Percentiles rank a stretch among this genome's conserved stretches.
phyloP scores from a whole-genome alignment of 2,329 filamentous ascomycete species.

The Neurospora sp. region DNA sequence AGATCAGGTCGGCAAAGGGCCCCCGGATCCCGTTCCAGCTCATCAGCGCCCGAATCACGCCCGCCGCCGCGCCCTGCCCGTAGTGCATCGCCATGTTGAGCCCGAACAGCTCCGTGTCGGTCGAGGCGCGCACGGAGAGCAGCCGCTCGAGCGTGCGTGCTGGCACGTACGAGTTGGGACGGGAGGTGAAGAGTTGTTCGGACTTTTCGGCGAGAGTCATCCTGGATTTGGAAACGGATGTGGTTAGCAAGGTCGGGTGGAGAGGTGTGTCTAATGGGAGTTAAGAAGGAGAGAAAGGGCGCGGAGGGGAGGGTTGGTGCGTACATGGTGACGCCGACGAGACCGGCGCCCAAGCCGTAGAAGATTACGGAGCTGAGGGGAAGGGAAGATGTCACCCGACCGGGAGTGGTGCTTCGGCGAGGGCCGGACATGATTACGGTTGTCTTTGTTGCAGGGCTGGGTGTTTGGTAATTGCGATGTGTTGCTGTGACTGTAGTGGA shows the following conservation, averaged over 20 bases:
- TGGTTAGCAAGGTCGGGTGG: background rate
- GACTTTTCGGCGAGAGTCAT: conserved; percentile 15
- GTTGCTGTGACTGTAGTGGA: background rate
- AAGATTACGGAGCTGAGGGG: conserved; percentile 8
- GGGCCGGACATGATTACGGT: background rate
- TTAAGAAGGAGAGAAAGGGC: background rate
- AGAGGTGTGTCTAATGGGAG: background rate
- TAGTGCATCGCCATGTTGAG: conserved; percentile 18
- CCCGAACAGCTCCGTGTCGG: conserved; percentile 8
- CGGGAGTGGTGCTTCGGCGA: background rate
- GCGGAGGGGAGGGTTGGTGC: background rate
- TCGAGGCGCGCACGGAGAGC: conserved; percentile 4
- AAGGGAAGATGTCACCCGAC: conserved; percentile 4
- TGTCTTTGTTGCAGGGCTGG: background rate
- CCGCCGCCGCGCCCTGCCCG: conserved; percentile 13
- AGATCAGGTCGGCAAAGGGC: conserved; percentile 16
- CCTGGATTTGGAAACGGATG: background rate
- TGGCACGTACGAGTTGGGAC: conserved; percentile 13
- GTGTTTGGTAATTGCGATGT: background rate
- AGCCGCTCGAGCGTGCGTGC: conserved; percentile 11
- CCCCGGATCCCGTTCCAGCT: conserved; percentile 11
- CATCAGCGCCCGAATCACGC: conserved; percentile 10
- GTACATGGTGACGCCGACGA: conserved; percentile 14
- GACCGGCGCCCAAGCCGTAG: conserved; percentile 11
- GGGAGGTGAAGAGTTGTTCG: conserved; percentile 13